A percentile compares a stretch with the other conserved stretches of the same genome.
These are phyloP conservation scores for Acer yangbiense DNA, from an alignment of 345 rosid species.

Conservation along the genomic window DNA sequence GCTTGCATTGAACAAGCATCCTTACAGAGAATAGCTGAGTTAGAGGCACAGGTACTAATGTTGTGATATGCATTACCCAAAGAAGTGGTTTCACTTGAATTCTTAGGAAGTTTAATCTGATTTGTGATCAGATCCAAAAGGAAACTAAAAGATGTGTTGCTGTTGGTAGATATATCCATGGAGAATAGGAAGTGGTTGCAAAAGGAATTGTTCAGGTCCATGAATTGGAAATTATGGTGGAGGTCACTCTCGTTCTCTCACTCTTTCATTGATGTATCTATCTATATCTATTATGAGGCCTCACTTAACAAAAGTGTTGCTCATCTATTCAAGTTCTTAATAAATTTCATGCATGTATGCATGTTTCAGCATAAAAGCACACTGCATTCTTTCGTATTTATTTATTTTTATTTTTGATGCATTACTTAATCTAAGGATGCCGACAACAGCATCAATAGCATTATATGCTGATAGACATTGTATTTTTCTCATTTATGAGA, in stretches of 20 bases:
- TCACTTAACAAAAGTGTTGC: not conserved
- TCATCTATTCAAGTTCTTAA: not conserved
- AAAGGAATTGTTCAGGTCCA: conserved; percentile 13
- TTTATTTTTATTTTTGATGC: not conserved
- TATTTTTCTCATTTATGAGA: not conserved
- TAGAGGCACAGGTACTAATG: conserved; percentile 65
- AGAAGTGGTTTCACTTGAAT: conserved; percentile 2
- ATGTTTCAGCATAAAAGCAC: not conserved
- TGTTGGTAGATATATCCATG: conserved; percentile 25
- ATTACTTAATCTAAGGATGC: not conserved
- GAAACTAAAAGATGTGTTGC: conserved; percentile 28
- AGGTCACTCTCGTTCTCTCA: conserved; percentile 19
- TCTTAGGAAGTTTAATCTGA: conserved; percentile 11
- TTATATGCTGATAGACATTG: not conserved
- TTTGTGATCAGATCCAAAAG: conserved; percentile 38
- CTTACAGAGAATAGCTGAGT: conserved; percentile 78
- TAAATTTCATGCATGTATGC: not conserved
- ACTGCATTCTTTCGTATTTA: not conserved
- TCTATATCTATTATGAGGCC: not conserved
- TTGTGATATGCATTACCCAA: not conserved
- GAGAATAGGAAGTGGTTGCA: conserved; percentile 29
- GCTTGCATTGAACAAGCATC: conserved; percentile 80
- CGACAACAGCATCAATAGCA: not conserved
- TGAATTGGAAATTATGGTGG: not conserved
- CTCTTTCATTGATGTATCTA: not conserved